These are phyloP conservation scores for Triadica sebifera DNA, from an alignment of 345 rosid species.

Conservation along the genomic window DNA sequence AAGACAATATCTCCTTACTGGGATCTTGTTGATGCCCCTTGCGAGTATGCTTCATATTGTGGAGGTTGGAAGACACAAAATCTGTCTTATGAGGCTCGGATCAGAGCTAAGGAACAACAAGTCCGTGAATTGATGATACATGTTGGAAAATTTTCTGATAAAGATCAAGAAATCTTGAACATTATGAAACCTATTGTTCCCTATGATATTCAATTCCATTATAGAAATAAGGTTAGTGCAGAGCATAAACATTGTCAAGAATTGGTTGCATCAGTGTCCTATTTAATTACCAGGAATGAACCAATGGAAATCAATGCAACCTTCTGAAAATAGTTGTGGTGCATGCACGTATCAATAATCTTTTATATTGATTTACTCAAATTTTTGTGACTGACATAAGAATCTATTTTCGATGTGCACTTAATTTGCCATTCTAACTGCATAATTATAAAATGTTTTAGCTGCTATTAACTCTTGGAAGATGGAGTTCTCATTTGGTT, in stretches of 20 bases:
- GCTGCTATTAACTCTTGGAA: slow-evolving; percentile 27
- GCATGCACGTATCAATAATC: neutral
- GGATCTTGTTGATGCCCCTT: slow-evolving; percentile 85
- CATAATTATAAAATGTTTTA: slow-evolving; percentile 3
- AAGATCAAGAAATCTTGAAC: slow-evolving; percentile 35
- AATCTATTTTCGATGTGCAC: neutral
- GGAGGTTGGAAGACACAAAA: slow-evolving; percentile 92
- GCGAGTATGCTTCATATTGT: slow-evolving; percentile 78
- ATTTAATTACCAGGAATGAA: neutral
- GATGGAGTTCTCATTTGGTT: slow-evolving; percentile 96
- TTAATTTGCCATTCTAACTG: neutral
- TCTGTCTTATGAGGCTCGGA: slow-evolving; percentile 75
- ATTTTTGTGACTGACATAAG: too few species aligned
- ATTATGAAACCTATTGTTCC: slow-evolving; percentile 79
- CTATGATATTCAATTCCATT: slow-evolving; percentile 72
- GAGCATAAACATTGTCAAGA: neutral
- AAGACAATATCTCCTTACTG: slow-evolving; percentile 65
- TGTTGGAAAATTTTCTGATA: slow-evolving; percentile 69
- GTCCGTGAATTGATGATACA: slow-evolving; percentile 59
- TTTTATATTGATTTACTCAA: neutral
- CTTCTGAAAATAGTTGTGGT: neutral
- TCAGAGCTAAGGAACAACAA: slow-evolving; percentile 80
- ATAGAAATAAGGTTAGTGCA: slow-evolving; percentile 76
- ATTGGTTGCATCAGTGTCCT: neutral
- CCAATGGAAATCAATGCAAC: neutral